Evolutionary conservation across 768 basidiomycete genomes (phyloP), one percentile per base, ranked within the genome.

Genomic region (Tephrocybe rancida): DNA sequence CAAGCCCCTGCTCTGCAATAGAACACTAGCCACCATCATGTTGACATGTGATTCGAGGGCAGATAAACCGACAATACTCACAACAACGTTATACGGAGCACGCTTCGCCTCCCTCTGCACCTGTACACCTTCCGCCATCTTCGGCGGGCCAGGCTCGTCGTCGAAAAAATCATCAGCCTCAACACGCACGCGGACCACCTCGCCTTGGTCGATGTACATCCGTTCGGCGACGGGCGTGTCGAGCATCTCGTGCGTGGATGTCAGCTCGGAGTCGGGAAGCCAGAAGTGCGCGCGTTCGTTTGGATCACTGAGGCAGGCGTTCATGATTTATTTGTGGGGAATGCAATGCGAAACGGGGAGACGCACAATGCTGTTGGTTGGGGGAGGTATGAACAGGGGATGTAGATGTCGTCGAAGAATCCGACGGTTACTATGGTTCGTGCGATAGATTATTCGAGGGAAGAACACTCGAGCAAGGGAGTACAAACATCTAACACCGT

Each of bases 401-500:
- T 81, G 65, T 92, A 91, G 21, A 98, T 87, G 62, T 98, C 95
- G 69, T 94, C 92, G 63, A 98, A 98, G 76, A 98, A 98, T 18
- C 88, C 90, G 16, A 97, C 69, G 19, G 88, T 83, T 24, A 96
- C 95, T 96, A 61, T n/a, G n/a, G 29, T 50, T 9, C 14, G 47
- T 35, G 46, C 22, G 29, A 18, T 32, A 32, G 30, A 6, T 32
- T n/a, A n/a, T n/a, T n/a, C n/a, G n/a, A n/a, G n/a, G n/a, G n/a
- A 32, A 6, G 30, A 32, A 32, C 13, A 32, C 6, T 6, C 13
- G 13, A 32, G 13, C 30, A 1, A 32, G 47, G 24, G 25, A 14
- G 25, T 5, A 75, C 90, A 38, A 58, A 95, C 96, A 69, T 69
- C 92, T 79, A 57, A 98, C 86, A 10, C 91, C 90, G 44, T 90